Evolutionary conservation across 192 early-diverging fungal genomes (phyloP), one percentile per base, ranked within the genome.

Genomic region (Coemansia sp.): DNA sequence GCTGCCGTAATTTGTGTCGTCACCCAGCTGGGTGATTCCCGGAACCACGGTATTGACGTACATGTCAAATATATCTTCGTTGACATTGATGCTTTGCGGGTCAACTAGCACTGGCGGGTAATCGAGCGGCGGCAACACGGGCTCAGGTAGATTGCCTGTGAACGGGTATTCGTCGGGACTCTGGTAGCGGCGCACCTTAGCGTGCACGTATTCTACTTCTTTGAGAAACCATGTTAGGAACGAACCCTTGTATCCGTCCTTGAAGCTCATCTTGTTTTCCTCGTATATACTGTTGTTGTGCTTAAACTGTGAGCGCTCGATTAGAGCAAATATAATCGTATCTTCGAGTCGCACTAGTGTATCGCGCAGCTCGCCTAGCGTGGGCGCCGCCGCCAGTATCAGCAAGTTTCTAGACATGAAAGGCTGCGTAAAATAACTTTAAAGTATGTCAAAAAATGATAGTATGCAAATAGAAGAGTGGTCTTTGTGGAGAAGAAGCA

Each of bases 141-240:
- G 94, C 1, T 89, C 86, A 7, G 95, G 95, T 9, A 99, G 87
- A 63, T 83, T 68, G 23, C 78, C 82, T 19, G 92, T 93, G 73
- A 99, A 99, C 0, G 97, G 93, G 70, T 95, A 96, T 74, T 99
- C 96, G 83, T 99, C 97, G 9, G 97, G 97, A 50, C 88, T 87
- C 55, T 90, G 86, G 85, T 94, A 94, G 65, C 94, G 85, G 19
- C 93, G 84, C 42, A 92, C 93, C 72, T 78, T 88, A 91, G 94
- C 93, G 75, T 99, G 96, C 15, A 94, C 92, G 58, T 87, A 85
- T 69, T 99, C 97, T 39, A 92, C 91, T 69, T 99, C 95, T 73
- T 90, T 89, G 53, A 99, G 83, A 62, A 96, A 93, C 74, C 90
- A 95, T 42, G 92, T 90, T 7, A 99, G 84, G 71, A 99, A 99